Percentiles rank a stretch among this genome's conserved stretches.
phyloP scores from a whole-genome alignment of 2,329 filamentous ascomycete genomes.

The Aureobasidium sp. region DNA sequence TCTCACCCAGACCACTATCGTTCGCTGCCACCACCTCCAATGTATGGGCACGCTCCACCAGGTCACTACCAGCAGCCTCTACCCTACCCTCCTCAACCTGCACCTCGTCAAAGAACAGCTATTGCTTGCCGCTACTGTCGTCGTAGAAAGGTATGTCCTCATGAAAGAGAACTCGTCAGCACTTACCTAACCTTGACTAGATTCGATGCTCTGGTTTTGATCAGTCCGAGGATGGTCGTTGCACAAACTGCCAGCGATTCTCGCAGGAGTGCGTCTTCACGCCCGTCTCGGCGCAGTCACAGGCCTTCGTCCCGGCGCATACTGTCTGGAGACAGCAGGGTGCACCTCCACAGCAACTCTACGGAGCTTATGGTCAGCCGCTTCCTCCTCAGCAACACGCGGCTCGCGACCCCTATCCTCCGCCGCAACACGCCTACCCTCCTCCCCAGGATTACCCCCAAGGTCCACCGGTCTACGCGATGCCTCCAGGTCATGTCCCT shows the following conservation, averaged over 20 bases:
- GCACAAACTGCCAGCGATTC: conserved; percentile 64
- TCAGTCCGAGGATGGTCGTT: conserved; percentile 60
- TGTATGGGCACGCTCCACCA: conserved; percentile 33
- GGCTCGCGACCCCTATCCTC: conserved; percentile 20
- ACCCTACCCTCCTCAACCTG: conserved; percentile 37
- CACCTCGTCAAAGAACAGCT: conserved; percentile 51
- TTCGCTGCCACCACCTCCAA: conserved; percentile 35
- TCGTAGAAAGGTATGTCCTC: conserved; percentile 44
- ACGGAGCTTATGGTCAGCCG: conserved; percentile 43
- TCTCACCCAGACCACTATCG: conserved; percentile 37
- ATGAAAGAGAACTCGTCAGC: background rate
- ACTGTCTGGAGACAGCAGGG: conserved; percentile 47
- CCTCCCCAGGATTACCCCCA: conserved; percentile 9
- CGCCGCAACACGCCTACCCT: conserved; percentile 10
- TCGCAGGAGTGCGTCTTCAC: conserved; percentile 72
- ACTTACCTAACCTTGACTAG: conserved; percentile 31
- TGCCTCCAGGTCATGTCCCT: background rate
- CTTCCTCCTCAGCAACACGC: conserved; percentile 32
- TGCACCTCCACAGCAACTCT: conserved; percentile 38
- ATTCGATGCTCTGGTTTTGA: conserved; percentile 71
- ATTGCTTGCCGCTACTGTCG: conserved; percentile 54
- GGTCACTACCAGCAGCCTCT: conserved; percentile 31
- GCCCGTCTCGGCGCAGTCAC: conserved; percentile 63
- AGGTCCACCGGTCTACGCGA: conserved; percentile 7
- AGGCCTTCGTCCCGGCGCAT: conserved; percentile 65